Evolutionary conservation across 176 grass and related monocot genomes (phyloP), one percentile per base, ranked within the genome.

Genomic region (Tillandsia fasciculata): DNA sequence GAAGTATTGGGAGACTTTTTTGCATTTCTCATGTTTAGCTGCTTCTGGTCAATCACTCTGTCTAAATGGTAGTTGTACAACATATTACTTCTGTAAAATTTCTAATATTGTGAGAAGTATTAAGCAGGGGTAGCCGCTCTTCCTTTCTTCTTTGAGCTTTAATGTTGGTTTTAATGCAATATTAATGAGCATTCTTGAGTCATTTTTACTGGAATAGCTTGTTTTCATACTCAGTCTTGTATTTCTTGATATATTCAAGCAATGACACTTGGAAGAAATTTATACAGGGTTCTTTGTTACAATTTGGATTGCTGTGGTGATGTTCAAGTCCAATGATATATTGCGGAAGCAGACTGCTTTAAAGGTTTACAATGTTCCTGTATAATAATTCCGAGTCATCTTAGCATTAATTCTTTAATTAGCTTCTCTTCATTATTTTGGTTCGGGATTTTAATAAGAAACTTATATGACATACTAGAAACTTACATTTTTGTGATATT

Each of bases 281-380:
- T 77, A 4, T 82, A 72, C 78, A 99, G 89, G 94, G 85, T 99
- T 99, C 83, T 99, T 92, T 71, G 71, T 99, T 64, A 93, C 94
- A 27, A 93, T 93, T 83, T 93, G 94, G 89, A 89, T 99, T 86
- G 87, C 86, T 70, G 87, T 79, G 69, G 87, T 99, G 70, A 93
- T 99, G 94, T 99, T 99, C 82, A 99, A 90, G 77, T 99, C 94
- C 48, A 99, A 99, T 77, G 94, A 99, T 85, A 87, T 93, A 72
- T 82, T 99, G 74, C 80, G 71, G 80, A 99, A 90, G 70, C 94
- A 99, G 80, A 99, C 94, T 78, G 87, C 94, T 80, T 83, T 99
- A 33, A 99, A 99, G 94, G 89, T 93, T 65, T 42, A 72, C 15
- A 9, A 7, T 17, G 7, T 18, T 61, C 13, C 15, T 42, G 33